These are phyloP conservation scores for Teratosphaeriaceae sp. DNA, from an alignment of 2,329 filamentous ascomycete genomes.

Conservation along the genomic window DNA sequence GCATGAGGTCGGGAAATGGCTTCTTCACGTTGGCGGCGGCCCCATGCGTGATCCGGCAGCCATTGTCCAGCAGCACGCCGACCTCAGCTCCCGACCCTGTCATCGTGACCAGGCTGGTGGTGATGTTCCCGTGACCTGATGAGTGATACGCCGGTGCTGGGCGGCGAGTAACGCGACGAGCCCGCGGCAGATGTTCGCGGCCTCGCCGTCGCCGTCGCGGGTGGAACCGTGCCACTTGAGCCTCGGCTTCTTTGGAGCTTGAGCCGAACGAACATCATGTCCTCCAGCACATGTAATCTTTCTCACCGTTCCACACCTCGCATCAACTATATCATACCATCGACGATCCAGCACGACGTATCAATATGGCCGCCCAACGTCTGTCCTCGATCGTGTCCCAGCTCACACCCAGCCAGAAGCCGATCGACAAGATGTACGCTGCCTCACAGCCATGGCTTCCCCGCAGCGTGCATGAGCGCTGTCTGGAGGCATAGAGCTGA, in stretches of 20 bases:
- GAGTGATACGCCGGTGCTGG: background rate
- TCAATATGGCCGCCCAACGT: slow-evolving; percentile 72
- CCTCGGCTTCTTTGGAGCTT: background rate
- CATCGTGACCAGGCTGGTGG: no score
- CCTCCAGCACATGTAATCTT: background rate
- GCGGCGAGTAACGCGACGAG: background rate
- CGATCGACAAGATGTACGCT: slow-evolving; percentile 69
- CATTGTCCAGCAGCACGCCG: slow-evolving; percentile 8
- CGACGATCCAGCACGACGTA: background rate
- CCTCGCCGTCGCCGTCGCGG: background rate
- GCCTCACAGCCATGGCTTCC: slow-evolving; percentile 39
- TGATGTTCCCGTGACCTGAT: background rate
- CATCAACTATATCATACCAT: background rate
- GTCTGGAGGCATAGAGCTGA: no score
- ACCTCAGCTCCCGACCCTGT: background rate
- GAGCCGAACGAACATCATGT: background rate
- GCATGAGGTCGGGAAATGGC: slow-evolving; percentile 14
- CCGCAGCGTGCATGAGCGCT: no score
- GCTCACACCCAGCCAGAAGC: slow-evolving; percentile 62
- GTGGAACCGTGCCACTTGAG: background rate
- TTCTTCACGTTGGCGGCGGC: slow-evolving; percentile 17
- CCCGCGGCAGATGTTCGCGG: background rate
- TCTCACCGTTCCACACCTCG: background rate
- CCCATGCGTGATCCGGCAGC: slow-evolving; percentile 18
- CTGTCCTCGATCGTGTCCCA: slow-evolving; percentile 85